phyloP scores from a whole-genome alignment of 257 asterid genomes.

The Rubia yunnanensis region DNA sequence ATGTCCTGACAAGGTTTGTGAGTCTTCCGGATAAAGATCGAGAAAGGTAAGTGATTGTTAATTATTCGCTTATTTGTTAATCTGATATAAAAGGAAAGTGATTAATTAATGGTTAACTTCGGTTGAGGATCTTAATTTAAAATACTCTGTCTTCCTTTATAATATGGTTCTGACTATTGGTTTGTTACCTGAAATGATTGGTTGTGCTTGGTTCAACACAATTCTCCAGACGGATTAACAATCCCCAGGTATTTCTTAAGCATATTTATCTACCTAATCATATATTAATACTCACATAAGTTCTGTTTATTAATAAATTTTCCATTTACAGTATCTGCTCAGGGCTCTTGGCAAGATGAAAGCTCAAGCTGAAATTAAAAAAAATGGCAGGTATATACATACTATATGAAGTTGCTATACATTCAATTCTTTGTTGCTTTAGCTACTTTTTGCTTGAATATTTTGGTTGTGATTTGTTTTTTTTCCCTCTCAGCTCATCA shows the following conservation, averaged over 20 bases:
- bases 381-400: conserved; percentile 42
- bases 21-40: conserved; percentile 87
- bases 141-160: background rate
- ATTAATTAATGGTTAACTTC: too few species aligned
- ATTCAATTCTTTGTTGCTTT: background rate
- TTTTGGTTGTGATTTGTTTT: background rate
- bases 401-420: background rate
- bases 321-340: conserved; percentile 43
- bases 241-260: conserved; percentile 43
- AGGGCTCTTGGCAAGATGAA: conserved; percentile 78
- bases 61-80: background rate
- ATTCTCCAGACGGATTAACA: conserved; percentile 64
- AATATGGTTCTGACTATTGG: background rate
- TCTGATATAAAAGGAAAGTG: background rate
- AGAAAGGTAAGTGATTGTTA: conserved; percentile 43
- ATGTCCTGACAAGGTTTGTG: conserved; percentile 53
- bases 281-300: background rate
- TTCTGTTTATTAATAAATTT: too few species aligned
- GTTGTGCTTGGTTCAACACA: conserved; percentile 20
- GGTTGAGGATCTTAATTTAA: background rate
- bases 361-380: conserved; percentile 42
- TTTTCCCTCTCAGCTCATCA: conserved; percentile 36
- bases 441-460: background rate
- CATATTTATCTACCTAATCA: background rate
- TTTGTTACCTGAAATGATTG: background rate